Evolutionary conservation across 495 filamentous ascomycete genomes (phyloP), one percentile per base, ranked within the genome.

Genomic region (Podospora comata): DNA sequence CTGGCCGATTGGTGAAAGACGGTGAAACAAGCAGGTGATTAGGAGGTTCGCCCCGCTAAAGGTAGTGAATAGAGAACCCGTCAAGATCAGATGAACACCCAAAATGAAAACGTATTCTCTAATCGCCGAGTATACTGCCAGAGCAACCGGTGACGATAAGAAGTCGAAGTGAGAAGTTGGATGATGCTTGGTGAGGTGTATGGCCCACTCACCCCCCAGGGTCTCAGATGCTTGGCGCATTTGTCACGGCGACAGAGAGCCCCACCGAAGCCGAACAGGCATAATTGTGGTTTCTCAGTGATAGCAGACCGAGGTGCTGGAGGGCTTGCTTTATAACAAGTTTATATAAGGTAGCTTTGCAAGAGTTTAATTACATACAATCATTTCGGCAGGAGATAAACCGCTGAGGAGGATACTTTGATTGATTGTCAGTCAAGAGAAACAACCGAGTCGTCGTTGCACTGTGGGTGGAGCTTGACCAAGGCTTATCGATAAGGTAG

Each of bases 401-500:
- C 23, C 23, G 23, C 23, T 23, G 1, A 23, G 23, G 23, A 23
- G 23, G 23, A 23, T 23, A 23, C 23, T 23, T 23, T 23, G 23
- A 23, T 23, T 23, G 23, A 23, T 23, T 23, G 23, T 23, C 13
- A 32, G 30, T 4, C 13, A 13, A 48, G 39, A 16, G 13, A 48
- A 18, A 11, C 39, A 48, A 6, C 39, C 15, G 11, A 48, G 39
- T 48, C 39, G 39, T 48, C 6, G 39, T 48, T 48, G 39, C 39
- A 18, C 30, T 6, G 30, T 18, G 1, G 39, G 39, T 16, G 39
- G 39, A 48, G 39, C 15, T 11, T 48, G 15, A 48, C 5, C 7
- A 58, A 20, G 3, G n/a, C 55, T 58, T 58, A 58, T 58, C 55
- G 55, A 58, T 58, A 58, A 58, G 30, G 6, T 58, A 26, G n/a